phyloP scores from a whole-genome alignment of 345 rosid species.

The Eucalyptus pauciflora region DNA sequence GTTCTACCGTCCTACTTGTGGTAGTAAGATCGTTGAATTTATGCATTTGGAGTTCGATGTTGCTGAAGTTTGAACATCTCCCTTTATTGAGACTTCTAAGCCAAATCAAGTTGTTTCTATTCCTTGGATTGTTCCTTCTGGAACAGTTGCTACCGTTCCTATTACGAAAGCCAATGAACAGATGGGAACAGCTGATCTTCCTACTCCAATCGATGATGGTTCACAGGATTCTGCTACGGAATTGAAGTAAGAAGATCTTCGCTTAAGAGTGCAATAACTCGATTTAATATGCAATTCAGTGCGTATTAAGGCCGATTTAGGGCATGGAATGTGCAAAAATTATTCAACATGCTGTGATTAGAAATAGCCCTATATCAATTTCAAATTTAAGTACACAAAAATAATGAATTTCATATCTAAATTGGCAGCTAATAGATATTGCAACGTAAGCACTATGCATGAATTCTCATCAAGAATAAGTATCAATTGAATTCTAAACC shows the following conservation, averaged over 20 bases:
- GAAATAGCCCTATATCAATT: not conserved
- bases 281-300: not conserved
- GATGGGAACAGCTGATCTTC: not conserved
- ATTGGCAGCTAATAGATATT: not conserved
- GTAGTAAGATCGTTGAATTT: not conserved
- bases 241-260: not conserved
- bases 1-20: not conserved
- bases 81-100: not conserved
- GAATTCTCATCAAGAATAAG: not conserved
- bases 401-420: not conserved
- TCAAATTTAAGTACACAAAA: not conserved
- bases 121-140: not conserved
- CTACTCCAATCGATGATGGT: not conserved
- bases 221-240: not conserved
- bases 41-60: not conserved
- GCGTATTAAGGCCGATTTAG: not conserved
- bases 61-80: not conserved
- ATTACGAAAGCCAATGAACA: not conserved
- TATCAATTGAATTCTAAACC: not conserved
- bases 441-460: not conserved
- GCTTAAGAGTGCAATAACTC: not conserved
- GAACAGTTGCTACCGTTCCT: not conserved
- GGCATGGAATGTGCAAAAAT: not conserved
- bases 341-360: not conserved
- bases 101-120: not conserved